phyloP scores from a whole-genome alignment of 257 asterid species.

The Dorcoceras hygrometricum region DNA sequence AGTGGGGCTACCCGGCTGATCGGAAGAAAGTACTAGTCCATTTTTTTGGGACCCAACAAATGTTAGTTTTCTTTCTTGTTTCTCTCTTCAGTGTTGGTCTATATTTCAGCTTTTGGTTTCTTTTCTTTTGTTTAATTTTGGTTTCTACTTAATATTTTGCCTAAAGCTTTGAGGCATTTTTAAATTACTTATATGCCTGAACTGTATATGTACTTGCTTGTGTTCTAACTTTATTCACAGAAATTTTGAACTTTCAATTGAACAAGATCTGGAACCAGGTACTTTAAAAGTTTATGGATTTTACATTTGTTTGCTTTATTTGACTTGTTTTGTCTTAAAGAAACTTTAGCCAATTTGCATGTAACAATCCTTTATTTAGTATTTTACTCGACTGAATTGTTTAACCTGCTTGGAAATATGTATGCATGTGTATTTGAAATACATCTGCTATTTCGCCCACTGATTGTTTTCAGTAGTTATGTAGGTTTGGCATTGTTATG shows the following conservation, averaged over 20 bases:
- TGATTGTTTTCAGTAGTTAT: too few relatives aligned
- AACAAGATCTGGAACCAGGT: not conserved
- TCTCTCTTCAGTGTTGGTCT: slow-evolving; percentile 6
- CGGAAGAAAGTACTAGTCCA: slow-evolving; percentile 74
- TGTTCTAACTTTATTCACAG: not conserved
- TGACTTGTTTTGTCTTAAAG: too few relatives aligned
- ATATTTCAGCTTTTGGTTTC: not conserved
- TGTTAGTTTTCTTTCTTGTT: slow-evolving; percentile 49
- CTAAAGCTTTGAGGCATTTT: not conserved
- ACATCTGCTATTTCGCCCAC: not conserved
- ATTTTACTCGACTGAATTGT: too few relatives aligned
- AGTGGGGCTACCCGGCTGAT: slow-evolving; percentile 78
- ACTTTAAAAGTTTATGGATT: not conserved
- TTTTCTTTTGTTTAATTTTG: slow-evolving; percentile 1
- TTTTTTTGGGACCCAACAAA: slow-evolving; percentile 83
- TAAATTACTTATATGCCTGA: not conserved
- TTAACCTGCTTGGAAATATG: not conserved
- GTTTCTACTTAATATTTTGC: not conserved
- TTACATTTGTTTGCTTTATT: not conserved
- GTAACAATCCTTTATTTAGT: not conserved
- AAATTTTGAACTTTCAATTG: not conserved
- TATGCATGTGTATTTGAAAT: not conserved
- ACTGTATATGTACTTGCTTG: not conserved
- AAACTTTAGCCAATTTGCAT: not conserved
- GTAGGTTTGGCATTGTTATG: not conserved